A percentile compares a stretch with the other conserved stretches of the same genome.
phyloP scores from a whole-genome alignment of 805 yeast species.

The Starmerella khaoyaiensis region DNA sequence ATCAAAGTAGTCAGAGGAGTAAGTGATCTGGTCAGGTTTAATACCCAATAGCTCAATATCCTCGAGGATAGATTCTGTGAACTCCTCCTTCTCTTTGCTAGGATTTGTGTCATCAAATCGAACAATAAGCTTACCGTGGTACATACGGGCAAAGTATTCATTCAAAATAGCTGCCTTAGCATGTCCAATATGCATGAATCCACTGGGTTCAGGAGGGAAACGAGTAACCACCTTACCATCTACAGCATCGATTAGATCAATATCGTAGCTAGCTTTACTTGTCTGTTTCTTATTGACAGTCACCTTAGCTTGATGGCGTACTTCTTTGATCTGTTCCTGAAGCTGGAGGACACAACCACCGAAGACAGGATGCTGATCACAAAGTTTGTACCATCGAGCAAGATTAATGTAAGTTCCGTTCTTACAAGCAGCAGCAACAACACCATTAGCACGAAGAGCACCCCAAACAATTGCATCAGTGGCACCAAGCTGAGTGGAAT shows the following conservation, averaged over 20 bases:
- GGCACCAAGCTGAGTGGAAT: conserved; percentile 34
- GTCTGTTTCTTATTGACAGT: conserved; percentile 61
- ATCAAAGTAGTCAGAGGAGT: conserved; percentile 88
- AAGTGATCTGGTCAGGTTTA: conserved; percentile 78
- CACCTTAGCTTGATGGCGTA: conserved; percentile 54
- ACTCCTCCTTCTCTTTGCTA: conserved; percentile 87
- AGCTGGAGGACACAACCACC: conserved; percentile 57
- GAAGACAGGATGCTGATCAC: conserved; percentile 50
- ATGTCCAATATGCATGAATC: conserved; percentile 97
- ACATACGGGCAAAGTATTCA: conserved; percentile 89
- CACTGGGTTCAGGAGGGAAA: conserved; percentile 99
- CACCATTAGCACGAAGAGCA: conserved; percentile 79
- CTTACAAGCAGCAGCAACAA: conserved; percentile 82
- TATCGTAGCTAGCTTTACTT: conserved; percentile 91
- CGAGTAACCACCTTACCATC: conserved; percentile 95
- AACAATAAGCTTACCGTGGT: conserved; percentile 91
- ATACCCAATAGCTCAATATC: conserved; percentile 84
- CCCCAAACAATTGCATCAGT: conserved; percentile 93
- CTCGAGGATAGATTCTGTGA: conserved; percentile 84
- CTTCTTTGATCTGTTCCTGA: conserved; percentile 56
- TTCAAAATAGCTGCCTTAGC: conserved; percentile 96
- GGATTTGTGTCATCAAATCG: conserved; percentile 99
- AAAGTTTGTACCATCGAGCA: conserved; percentile 81
- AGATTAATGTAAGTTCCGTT: conserved; percentile 72
- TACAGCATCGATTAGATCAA: conserved; percentile 80